Conservation (phyloP, 106 monocot species). For the Allium sativum region DNA sequence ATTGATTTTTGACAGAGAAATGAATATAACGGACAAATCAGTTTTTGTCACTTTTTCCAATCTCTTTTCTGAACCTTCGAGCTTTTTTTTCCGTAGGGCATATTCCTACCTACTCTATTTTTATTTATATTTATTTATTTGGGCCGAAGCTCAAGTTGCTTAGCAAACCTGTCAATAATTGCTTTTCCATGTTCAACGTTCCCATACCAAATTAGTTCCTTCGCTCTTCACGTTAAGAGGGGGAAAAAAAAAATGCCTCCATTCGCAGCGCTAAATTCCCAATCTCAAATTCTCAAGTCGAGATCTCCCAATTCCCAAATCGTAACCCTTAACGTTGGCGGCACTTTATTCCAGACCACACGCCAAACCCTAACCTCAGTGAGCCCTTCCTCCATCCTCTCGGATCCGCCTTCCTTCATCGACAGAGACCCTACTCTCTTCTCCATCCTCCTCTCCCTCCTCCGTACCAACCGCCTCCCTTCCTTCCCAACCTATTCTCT, state of each 20-base stretch:
- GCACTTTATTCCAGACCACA: constrained; percentile 74
- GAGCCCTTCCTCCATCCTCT: constrained; percentile 29
- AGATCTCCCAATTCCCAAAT: constrained; percentile 5
- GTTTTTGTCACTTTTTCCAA: too few relatives aligned
- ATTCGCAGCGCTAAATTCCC: background rate
- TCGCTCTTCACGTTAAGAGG: too few relatives aligned
- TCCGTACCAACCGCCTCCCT: constrained; percentile 26
- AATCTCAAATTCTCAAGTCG: background rate
- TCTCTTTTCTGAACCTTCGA: too few relatives aligned
- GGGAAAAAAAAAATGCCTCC: constrained; percentile 5
- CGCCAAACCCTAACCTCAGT: constrained; percentile 41
- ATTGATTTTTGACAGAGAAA: too few relatives aligned
- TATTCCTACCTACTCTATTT: too few relatives aligned
- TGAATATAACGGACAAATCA: too few relatives aligned
- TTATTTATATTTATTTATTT: too few relatives aligned
- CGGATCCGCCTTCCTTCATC: constrained; percentile 31
- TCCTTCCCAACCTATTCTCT: constrained; percentile 8
- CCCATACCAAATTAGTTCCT: too few relatives aligned
- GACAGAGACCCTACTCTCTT: constrained; percentile 55
- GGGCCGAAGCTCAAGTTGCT: too few relatives aligned
- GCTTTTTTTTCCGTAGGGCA: too few relatives aligned
- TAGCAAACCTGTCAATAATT: too few relatives aligned
- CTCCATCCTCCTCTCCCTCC: constrained; percentile 48
- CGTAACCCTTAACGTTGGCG: constrained; percentile 76
- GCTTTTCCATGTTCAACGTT: too few relatives aligned